phyloP scores from a whole-genome alignment of 345 rosid genomes.

The Rhizophora apiculata region DNA sequence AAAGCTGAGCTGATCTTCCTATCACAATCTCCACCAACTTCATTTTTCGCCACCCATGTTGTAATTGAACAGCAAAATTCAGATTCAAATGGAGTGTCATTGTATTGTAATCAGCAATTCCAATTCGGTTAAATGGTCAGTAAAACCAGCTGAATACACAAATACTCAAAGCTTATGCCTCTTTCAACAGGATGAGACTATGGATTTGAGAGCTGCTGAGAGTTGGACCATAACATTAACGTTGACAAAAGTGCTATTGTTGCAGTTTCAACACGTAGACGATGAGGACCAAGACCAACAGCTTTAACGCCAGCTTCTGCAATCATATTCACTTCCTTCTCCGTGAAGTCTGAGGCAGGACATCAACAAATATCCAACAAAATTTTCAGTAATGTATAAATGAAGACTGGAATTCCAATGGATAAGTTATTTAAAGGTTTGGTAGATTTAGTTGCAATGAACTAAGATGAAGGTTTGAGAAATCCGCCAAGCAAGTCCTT shows the following conservation, averaged over 20 bases:
- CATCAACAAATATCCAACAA: background rate
- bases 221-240: slow-evolving; percentile 78
- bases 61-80: no score
- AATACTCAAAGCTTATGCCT: background rate
- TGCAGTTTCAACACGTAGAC: slow-evolving; percentile 90
- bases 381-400: background rate
- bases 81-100: no score
- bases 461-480: no score
- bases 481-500: no score
- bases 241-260: slow-evolving; percentile 74
- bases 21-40: no score
- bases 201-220: slow-evolving; percentile 32
- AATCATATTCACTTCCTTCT: slow-evolving; percentile 53
- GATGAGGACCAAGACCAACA: slow-evolving; percentile 79
- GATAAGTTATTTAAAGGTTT: background rate
- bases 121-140: no score
- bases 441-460: background rate
- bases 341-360: slow-evolving; percentile 46
- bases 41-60: no score
- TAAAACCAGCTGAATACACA: no score
- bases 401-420: background rate
- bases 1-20: no score
- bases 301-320: slow-evolving; percentile 65
- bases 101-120: no score
- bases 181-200: slow-evolving; percentile 3